Conservation (phyloP, 2,329 filamentous ascomycete genomes). For the Penicillium oxalicum region DNA sequence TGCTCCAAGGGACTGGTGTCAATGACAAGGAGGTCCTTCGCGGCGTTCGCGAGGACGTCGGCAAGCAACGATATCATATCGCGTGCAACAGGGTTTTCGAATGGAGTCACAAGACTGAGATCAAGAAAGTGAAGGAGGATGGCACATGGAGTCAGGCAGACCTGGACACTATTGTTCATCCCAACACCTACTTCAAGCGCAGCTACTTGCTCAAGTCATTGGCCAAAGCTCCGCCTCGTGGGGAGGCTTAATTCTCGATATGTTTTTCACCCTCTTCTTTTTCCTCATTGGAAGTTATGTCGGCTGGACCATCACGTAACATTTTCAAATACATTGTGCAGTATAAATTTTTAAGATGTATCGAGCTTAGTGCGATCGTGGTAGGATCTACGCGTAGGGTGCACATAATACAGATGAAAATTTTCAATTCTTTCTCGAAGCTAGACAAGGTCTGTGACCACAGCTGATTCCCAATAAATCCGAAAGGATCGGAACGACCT, state of each 20-base stretch:
- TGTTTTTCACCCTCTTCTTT: constrained; percentile 12
- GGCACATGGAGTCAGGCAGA: constrained; percentile 65
- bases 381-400: no score
- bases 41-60: constrained; percentile 81
- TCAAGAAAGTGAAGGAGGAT: constrained; percentile 71
- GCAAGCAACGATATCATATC: constrained; percentile 83
- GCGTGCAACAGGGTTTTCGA: constrained; percentile 97
- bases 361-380: no score
- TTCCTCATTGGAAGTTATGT: constrained; percentile 46
- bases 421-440: neutral
- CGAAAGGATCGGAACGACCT: constrained; percentile 55
- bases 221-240: constrained; percentile 43
- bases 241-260: constrained; percentile 34
- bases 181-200: constrained; percentile 96
- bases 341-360: no score
- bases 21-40: constrained; percentile 70
- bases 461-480: constrained; percentile 68
- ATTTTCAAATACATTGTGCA: no score
- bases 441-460: constrained; percentile 48
- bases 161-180: constrained; percentile 91
- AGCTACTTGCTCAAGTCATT: constrained; percentile 85
- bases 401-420: no score
- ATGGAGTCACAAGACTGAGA: constrained; percentile 69
- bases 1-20: constrained; percentile 75
- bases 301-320: neutral